Evolutionary conservation across 2,329 filamentous ascomycete species (phyloP), one percentile per base, ranked within the genome.

Genomic region (Chrysoporthe cubensis): DNA sequence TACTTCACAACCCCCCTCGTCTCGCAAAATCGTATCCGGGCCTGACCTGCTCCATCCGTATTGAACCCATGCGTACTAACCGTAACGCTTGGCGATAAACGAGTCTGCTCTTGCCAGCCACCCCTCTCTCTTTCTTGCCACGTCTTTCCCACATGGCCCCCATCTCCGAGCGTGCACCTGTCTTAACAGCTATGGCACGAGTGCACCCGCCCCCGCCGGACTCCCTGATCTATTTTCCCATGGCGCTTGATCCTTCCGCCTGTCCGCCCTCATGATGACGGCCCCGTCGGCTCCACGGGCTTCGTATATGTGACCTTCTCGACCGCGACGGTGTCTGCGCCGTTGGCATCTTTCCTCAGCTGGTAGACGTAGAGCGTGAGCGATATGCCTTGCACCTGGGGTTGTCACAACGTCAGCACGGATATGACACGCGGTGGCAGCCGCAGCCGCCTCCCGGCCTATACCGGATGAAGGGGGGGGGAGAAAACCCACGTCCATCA

Each of bases 341-440:
- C 92, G 72, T 91, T 90, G 66, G 87, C 89, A 74, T 93, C 91
- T 76, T 91, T 93, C 77, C 90, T 88, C 75, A 94, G 80, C 78
- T 94, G 91, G 78, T 98, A 98, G 64, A 98, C 95, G 78, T 98
- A 98, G 62, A 98, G 85, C 69, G 96, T 96, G 72, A 98, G 86
- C 18, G 96, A 96, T 77, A 97, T 96, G 43, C 95, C 95, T 87
- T 98, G 95, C 46, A 97, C 93, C 93, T 97, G 73, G 26, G 73
- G n/a, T 50, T 37, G 18, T 6, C 16, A 42, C 11, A 59, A 34
- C 18, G 63, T 68, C 52, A 62, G 59, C 50, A 52, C 16, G 16
- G 43, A 34, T 32, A 52, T n/a, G 7, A 21, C 9, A 42, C 18
- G 18, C 9, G 32, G 34, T 16, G 14, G 32, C 2, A 40, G 26